A percentile compares a stretch with the other conserved stretches of the same genome.
Evolutionary conservation across 1,139 yeast genomes (phyloP).

Genomic region (Candida buenavistaensis): DNA sequence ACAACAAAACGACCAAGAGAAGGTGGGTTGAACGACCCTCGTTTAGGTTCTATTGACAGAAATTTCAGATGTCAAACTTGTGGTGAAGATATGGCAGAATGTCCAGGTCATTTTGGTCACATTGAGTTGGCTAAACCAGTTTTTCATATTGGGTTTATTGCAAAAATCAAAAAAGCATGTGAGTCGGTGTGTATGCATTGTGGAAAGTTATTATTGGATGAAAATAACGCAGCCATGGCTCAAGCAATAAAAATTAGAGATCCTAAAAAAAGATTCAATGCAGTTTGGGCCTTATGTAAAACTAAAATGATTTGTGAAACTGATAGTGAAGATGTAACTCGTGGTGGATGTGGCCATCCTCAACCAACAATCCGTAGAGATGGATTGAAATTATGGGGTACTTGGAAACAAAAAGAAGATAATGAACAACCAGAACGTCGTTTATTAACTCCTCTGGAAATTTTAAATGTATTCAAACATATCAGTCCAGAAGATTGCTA

Average conservation of each 20-base stretch:
- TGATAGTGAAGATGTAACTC: constrained; percentile 72
- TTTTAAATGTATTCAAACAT: constrained; percentile 88
- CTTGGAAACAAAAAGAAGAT: constrained; percentile 93
- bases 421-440: constrained; percentile 92
- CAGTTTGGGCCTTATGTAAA: constrained; percentile 92
- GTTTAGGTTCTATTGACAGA: constrained; percentile 95
- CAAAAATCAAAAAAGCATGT: constrained; percentile 91
- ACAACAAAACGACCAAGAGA: constrained; percentile 92
- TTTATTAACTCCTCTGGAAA: constrained; percentile 83
- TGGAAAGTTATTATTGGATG: constrained; percentile 90
- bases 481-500: constrained; percentile 82
- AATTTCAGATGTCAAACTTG: constrained; percentile 98
- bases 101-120: constrained; percentile 99
- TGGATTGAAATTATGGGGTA: constrained; percentile 93
- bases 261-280: constrained; percentile 93
- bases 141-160: constrained; percentile 92
- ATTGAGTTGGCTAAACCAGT: constrained; percentile 98
- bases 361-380: constrained; percentile 97
- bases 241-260: constrained; percentile 89
- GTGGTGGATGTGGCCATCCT: constrained; percentile 98
- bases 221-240: constrained; percentile 80
- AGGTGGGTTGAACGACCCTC: constrained; percentile 96
- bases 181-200: constrained; percentile 99
- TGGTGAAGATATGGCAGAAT: constrained; percentile 98
- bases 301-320: constrained; percentile 95